A percentile compares a stretch with the other conserved stretches of the same genome.
phyloP scores from a whole-genome alignment of 2,329 filamentous ascomycete genomes.

The Fusarium sp. region DNA sequence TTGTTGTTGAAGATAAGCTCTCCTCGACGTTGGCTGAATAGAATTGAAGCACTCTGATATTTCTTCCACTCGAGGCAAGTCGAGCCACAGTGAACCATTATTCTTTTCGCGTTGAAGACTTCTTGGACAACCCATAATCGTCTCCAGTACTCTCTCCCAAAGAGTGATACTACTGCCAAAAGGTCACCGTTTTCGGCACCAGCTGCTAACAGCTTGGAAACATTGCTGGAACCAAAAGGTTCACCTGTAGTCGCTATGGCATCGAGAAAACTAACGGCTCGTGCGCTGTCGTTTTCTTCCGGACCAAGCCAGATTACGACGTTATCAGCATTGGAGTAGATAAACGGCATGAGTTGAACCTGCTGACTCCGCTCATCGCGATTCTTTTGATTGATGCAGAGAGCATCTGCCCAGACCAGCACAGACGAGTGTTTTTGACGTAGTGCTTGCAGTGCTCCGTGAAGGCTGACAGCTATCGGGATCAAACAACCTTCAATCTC shows the following conservation, averaged over 20 bases:
- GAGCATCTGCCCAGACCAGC: slow-evolving; percentile 18
- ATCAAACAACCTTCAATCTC: slow-evolving; percentile 3
- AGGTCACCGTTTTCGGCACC: slow-evolving; percentile 1
- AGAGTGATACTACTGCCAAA: slow-evolving; percentile 14
- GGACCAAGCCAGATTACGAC: slow-evolving; percentile 23
- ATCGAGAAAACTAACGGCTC: background rate
- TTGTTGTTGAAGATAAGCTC: slow-evolving; percentile 11
- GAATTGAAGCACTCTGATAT: background rate
- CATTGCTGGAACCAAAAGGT: background rate
- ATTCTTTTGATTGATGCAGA: slow-evolving; percentile 12
- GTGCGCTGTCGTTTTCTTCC: slow-evolving; percentile 11
- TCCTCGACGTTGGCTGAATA: background rate
- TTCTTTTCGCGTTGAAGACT: slow-evolving; percentile 10
- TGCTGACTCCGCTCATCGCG: slow-evolving; percentile 5
- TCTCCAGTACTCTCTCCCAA: slow-evolving; percentile 22
- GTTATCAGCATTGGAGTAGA: slow-evolving; percentile 11
- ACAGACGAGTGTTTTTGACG: background rate
- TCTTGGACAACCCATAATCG: slow-evolving; percentile 25
- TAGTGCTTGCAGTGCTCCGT: slow-evolving; percentile 8
- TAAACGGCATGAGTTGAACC: slow-evolving; percentile 15
- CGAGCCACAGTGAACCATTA: slow-evolving; percentile 14
- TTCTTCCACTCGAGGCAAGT: background rate
- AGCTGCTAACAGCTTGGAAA: background rate
- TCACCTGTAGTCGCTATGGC: background rate
- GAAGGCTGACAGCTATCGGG: background rate